A percentile compares a stretch with the other conserved stretches of the same genome.
phyloP scores from a whole-genome alignment of 164 flowering plant species.

The Chimonanthus praecox region DNA sequence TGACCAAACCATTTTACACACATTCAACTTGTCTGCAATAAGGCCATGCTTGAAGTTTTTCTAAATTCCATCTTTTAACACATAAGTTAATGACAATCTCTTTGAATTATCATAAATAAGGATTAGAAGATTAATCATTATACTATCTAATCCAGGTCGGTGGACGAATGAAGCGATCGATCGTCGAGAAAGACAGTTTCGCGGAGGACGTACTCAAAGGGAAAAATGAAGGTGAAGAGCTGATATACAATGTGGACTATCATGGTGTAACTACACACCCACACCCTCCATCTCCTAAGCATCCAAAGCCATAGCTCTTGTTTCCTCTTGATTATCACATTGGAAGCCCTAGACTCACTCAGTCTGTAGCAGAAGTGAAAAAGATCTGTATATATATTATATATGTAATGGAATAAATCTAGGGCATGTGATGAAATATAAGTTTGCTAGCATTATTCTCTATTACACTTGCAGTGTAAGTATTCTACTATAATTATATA shows the following conservation, averaged over 20 bases:
- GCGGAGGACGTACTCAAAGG: slow-evolving; percentile 3
- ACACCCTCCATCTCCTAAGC: slow-evolving; percentile 49
- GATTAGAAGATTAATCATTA: background rate
- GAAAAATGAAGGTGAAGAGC: slow-evolving; percentile 22
- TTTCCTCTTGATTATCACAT: background rate
- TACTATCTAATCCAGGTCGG: slow-evolving; percentile 22
- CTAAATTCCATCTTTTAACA: background rate
- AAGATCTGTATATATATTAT: no score
- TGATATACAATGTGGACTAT: slow-evolving; percentile 57
- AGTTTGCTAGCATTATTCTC: background rate
- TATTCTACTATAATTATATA: background rate
- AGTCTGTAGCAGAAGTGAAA: background rate
- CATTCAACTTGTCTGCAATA: no score
- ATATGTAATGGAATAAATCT: background rate
- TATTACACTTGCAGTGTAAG: background rate
- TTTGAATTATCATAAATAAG: background rate
- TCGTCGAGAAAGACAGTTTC: slow-evolving; percentile 1
- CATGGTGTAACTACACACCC: slow-evolving; percentile 69
- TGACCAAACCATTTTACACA: no score
- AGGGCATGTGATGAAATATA: background rate
- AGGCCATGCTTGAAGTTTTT: no score
- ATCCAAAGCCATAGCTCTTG: slow-evolving; percentile 26
- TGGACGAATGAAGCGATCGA: background rate
- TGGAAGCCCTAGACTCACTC: background rate
- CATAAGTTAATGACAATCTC: background rate